A percentile compares a stretch with the other conserved stretches of the same genome.
phyloP scores from a whole-genome alignment of 2,329 filamentous ascomycete species.

The Xenosphaeropsis pyriputrescens region DNA sequence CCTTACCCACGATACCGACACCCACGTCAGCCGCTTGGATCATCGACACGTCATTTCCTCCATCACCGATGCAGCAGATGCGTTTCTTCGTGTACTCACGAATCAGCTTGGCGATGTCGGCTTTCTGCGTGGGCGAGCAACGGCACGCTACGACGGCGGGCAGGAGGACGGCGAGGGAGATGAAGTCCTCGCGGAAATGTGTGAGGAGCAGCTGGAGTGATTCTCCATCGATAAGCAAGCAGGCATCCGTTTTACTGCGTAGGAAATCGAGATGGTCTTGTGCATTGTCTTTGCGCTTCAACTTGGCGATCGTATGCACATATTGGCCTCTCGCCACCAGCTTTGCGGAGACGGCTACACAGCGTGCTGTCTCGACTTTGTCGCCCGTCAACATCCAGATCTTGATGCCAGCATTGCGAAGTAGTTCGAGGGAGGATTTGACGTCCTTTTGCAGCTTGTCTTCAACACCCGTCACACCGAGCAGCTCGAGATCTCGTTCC shows the following conservation, averaged over 20 bases:
- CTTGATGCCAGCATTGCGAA: slow-evolving; percentile 95
- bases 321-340: slow-evolving; percentile 87
- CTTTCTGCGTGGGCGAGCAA: slow-evolving; percentile 94
- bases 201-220: slow-evolving; percentile 71
- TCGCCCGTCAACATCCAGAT: slow-evolving; percentile 99
- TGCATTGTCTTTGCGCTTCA: slow-evolving; percentile 71
- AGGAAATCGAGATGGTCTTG: slow-evolving; percentile 83
- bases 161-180: slow-evolving; percentile 72
- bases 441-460: slow-evolving; percentile 94
- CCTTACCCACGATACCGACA: slow-evolving; percentile 95
- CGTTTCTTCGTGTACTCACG: slow-evolving; percentile 85
- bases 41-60: slow-evolving; percentile 97
- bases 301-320: slow-evolving; percentile 81
- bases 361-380: slow-evolving; percentile 94
- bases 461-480: slow-evolving; percentile 96
- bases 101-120: slow-evolving; percentile 83
- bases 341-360: slow-evolving; percentile 89
- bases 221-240: slow-evolving; percentile 88
- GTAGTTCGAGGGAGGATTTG: slow-evolving; percentile 84
- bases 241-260: slow-evolving; percentile 72
- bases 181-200: slow-evolving; percentile 73
- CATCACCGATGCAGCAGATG: slow-evolving; percentile 94
- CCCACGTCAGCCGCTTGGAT: slow-evolving; percentile 97
- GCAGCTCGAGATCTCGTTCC: slow-evolving; percentile 76
- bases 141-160: slow-evolving; percentile 92